Evolutionary conservation across 441 rosid species (phyloP).

Genomic region (Populus hybrid): DNA sequence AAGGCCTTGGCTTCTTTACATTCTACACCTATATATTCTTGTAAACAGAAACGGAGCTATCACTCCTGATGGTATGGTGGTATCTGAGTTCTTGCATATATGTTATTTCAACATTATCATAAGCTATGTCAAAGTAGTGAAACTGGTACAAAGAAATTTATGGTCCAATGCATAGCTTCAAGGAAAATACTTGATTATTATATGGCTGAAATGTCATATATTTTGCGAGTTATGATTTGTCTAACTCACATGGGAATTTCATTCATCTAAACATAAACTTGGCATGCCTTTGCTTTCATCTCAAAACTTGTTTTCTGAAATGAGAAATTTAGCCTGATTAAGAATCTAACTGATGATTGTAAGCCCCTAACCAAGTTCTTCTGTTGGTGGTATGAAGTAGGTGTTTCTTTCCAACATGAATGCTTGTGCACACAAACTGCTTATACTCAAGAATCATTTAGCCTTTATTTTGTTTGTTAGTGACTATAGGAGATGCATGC

Average conservation of each 20-base stretch:
- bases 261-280: neutral
- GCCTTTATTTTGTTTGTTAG: neutral
- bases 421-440: neutral
- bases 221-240: neutral
- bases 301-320: neutral
- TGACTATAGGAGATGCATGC: neutral
- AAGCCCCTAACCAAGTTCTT: neutral
- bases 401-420: neutral
- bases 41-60: constrained; percentile 49
- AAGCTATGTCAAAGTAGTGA: neutral
- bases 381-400: neutral
- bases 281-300: neutral
- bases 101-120: neutral
- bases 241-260: neutral
- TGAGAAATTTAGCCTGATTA: neutral
- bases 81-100: constrained; percentile 4
- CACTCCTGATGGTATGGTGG: constrained; percentile 72
- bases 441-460: neutral
- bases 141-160: neutral
- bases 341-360: neutral
- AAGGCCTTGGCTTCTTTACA: constrained; percentile 51
- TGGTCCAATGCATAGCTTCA: neutral
- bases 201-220: too few species aligned
- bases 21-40: constrained; percentile 44
- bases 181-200: neutral